Evolutionary conservation across 164 flowering plant species (phyloP), one percentile per base, ranked within the genome.

Genomic region (Magnolia kwangsiensis): DNA sequence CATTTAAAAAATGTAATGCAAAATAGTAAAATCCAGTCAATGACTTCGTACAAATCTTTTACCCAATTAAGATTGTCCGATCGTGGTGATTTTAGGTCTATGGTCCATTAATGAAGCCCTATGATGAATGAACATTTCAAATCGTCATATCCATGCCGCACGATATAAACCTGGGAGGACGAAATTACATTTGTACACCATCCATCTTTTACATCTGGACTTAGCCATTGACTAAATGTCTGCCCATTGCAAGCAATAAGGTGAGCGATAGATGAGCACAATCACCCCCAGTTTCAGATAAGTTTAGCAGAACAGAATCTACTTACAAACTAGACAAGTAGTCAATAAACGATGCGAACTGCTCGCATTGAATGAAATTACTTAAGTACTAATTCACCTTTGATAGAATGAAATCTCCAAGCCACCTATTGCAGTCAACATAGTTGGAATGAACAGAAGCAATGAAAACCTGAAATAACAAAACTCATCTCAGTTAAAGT

Each of bases 351-450:
- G 13, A 55, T 55, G 18, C 13, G 18, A 66, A 37, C 50, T 29
- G 49, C 19, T 68, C 31, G 2, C n/a, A 31, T 55, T 55, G 61
- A 55, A 55, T 11, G 18, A 65, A 65, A 68, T 27, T 4, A 66
- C 37, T 27, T 51, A 63, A 63, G 21, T 65, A 16, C 68, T 16
- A 24, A 37, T 14, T 80, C 74, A 94, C 99, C 99, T 96, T 96
- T 74, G 99, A 96, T n/a, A 96, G 84, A 19, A 96, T 81, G 75
- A 94, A 96, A 84, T 96, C 98, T 75, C 99, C 99, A 76, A 96
- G 92, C 99, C 99, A 96, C 77, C 99, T 85, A 81, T 85, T 94
- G 83, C 99, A 96, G 83, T 96, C 99, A 76, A 96, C 97, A 82
- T 96, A 96, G 78, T 96, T 96, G 63, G 98, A 84, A 84, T 96